These are phyloP conservation scores for Coprinopsis cinerea DNA, from an alignment of 768 basidiomycete species.

Conservation along the genomic window DNA sequence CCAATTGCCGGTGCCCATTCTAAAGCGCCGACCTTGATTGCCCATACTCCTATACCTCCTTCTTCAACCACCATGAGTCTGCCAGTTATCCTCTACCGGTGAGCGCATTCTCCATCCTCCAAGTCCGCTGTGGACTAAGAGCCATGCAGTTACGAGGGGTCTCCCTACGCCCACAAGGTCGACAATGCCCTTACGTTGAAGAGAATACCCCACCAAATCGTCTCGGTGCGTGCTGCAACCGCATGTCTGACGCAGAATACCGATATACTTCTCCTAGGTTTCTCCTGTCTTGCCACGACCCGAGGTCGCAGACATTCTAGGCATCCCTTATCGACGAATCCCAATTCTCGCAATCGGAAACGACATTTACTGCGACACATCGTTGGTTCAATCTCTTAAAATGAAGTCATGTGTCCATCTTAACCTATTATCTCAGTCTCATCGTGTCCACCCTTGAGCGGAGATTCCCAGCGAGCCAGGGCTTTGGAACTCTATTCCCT, in stretches of 20 bases:
- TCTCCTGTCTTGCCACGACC: constrained; percentile 46
- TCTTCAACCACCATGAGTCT: constrained; percentile 13
- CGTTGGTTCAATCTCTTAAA: constrained; percentile 18
- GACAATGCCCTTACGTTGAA: constrained; percentile 47
- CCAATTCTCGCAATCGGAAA: constrained; percentile 56
- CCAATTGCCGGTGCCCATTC: constrained; percentile 1
- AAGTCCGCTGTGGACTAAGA: neutral
- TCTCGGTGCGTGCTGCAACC: constrained; percentile 19
- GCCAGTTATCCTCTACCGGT: constrained; percentile 44
- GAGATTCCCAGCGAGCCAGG: constrained; percentile 44
- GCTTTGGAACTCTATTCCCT: constrained; percentile 46
- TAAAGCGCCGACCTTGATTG: neutral
- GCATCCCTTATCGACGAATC: constrained; percentile 52
- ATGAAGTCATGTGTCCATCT: neutral
- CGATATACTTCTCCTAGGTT: constrained; percentile 29
- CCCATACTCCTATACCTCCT: neutral
- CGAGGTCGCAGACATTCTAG: constrained; percentile 46
- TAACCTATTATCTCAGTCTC: constrained; percentile 24
- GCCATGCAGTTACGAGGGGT: constrained; percentile 40
- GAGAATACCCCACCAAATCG: constrained; percentile 41
- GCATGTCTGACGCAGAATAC: neutral
- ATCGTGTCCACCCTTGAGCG: constrained; percentile 48
- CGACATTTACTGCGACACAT: constrained; percentile 57
- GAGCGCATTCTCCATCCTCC: constrained; percentile 12
- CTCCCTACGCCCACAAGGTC: constrained; percentile 47